phyloP scores from a whole-genome alignment of 2,329 filamentous ascomycete species.

The Aspergillus hortae region DNA sequence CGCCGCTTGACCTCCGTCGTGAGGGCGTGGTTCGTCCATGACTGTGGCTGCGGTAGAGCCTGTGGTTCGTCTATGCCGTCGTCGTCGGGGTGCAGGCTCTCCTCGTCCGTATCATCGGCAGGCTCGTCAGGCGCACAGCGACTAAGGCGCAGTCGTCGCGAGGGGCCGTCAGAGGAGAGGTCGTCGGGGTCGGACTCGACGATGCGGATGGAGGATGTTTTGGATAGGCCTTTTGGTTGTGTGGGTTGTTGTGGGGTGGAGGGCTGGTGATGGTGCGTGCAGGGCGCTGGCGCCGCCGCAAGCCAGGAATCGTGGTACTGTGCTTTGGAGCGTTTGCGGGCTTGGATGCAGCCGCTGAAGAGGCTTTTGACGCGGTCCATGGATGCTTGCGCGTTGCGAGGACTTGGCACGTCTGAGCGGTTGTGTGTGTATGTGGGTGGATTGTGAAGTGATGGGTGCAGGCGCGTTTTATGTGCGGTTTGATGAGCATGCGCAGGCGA shows the following conservation, averaged over 20 bases:
- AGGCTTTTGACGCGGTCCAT: neutral
- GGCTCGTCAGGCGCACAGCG: neutral
- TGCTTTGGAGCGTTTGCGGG: neutral
- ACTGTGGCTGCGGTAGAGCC: neutral
- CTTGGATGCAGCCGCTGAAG: neutral
- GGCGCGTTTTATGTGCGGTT: neutral
- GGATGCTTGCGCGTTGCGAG: too few relatives aligned
- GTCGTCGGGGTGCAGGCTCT: neutral
- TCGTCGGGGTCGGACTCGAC: slow-evolving; percentile 13
- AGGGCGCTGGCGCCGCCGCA: neutral
- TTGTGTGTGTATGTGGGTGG: neutral
- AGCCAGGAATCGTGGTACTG: neutral
- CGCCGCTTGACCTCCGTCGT: slow-evolving; percentile 13
- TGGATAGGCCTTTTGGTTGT: neutral
- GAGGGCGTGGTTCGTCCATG: neutral
- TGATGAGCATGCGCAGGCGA: neutral
- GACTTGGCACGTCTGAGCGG: neutral
- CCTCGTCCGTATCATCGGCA: neutral
- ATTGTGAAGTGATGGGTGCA: neutral
- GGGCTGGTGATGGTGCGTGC: neutral
- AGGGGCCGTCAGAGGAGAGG: neutral
- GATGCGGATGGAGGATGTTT: slow-evolving; percentile 13
- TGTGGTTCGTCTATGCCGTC: neutral
- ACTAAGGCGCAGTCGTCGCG: neutral
- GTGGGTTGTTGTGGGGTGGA: neutral